These are phyloP conservation scores for Jacaranda mimosifolia DNA, from an alignment of 257 asterid genomes.

Conservation along the genomic window DNA sequence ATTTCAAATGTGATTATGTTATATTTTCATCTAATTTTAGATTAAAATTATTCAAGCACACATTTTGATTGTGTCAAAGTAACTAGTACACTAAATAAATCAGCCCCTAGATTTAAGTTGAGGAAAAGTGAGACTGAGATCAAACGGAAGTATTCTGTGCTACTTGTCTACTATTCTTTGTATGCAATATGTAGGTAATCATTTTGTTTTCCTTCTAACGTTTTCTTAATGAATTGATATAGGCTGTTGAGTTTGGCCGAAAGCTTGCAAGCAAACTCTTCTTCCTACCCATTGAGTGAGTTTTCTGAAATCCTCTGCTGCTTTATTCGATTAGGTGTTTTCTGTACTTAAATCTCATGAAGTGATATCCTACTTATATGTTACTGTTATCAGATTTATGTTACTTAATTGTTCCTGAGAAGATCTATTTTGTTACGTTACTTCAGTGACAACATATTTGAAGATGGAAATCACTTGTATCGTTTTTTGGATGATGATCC, in stretches of 20 bases:
- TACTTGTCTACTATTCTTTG: no score
- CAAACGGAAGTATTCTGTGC: not conserved
- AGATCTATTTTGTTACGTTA: constrained; percentile 26
- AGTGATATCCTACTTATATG: constrained; percentile 10
- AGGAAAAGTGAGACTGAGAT: not conserved
- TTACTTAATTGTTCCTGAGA: constrained; percentile 30
- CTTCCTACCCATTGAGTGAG: constrained; percentile 78
- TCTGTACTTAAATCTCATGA: not conserved
- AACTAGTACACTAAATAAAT: not conserved
- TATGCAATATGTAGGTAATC: no score
- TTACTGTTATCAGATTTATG: not conserved
- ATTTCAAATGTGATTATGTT: no score
- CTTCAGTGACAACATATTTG: constrained; percentile 74
- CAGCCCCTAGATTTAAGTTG: not conserved
- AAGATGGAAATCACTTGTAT: constrained; percentile 80
- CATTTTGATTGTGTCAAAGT: not conserved
- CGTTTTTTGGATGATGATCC: constrained; percentile 92
- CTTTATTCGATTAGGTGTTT: not conserved
- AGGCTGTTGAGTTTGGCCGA: constrained; percentile 94
- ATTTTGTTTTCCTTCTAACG: constrained; percentile 10
- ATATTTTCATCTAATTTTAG: no score
- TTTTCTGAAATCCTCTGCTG: constrained; percentile 31
- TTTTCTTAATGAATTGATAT: constrained; percentile 34
- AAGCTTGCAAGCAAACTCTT: constrained; percentile 79
- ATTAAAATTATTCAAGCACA: not conserved